phyloP scores from a whole-genome alignment of 2,329 filamentous ascomycete genomes.

The Fusarium clavum region DNA sequence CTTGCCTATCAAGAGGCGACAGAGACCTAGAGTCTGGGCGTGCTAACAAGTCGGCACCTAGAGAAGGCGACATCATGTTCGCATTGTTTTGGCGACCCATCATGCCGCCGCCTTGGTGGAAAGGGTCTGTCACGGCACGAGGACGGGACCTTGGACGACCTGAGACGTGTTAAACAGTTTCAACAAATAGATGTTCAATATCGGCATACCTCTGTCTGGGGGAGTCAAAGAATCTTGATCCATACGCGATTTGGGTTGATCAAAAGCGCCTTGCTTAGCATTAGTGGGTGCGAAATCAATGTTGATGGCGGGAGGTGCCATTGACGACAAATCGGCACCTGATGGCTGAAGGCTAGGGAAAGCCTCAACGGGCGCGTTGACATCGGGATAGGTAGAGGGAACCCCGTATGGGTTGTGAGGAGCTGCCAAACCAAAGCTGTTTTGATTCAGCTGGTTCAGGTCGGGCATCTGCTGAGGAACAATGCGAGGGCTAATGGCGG shows the following conservation, averaged over 20 bases:
- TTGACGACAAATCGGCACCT: conserved; percentile 71
- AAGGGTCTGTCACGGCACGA: conserved; percentile 70
- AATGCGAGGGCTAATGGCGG: conserved; percentile 73
- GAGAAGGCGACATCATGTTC: conserved; percentile 62
- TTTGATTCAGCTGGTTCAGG: conserved; percentile 62
- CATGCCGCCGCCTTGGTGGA: conserved; percentile 60
- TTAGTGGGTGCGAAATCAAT: conserved; percentile 89
- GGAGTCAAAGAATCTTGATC: conserved; percentile 86
- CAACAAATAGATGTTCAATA: background rate
- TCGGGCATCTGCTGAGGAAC: conserved; percentile 67
- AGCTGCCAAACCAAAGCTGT: conserved; percentile 57
- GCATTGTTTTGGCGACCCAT: conserved; percentile 56
- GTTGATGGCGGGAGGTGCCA: conserved; percentile 94
- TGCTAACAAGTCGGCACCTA: conserved; percentile 58
- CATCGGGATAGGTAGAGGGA: conserved; percentile 51
- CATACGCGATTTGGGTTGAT: conserved; percentile 70
- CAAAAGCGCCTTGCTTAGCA: conserved; percentile 53
- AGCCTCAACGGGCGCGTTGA: conserved; percentile 58
- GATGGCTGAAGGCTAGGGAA: conserved; percentile 64
- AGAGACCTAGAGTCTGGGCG: conserved; percentile 65
- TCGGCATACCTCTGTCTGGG: conserved; percentile 72
- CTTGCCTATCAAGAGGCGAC: conserved; percentile 68
- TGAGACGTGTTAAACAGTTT: conserved; percentile 45
- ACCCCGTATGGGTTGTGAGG: conserved; percentile 55
- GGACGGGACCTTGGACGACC: conserved; percentile 63